Base-by-base conservation (phyloP, 1,139 yeast species). In the Insectozyma bohioensis region DNA sequence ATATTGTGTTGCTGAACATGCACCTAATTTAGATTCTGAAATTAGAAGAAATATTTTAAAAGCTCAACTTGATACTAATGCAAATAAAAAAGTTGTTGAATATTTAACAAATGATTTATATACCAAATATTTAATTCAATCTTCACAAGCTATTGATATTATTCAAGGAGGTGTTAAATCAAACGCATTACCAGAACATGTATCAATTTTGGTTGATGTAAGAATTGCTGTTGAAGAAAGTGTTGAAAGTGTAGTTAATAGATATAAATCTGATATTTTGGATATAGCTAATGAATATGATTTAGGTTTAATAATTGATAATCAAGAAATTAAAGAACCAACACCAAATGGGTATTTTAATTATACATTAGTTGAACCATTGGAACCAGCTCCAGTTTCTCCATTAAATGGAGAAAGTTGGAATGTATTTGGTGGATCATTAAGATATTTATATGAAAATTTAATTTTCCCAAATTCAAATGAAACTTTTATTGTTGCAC, bases 301-400 rank as follows among this genome's bases (percentile, higher is more conserved):
- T 35, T 14, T 56, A 19, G 80, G 77, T 2, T 55, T 78, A 9
- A 41, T 51, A 5, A 53, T 61, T 23, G 62, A 63, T 21, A 72
- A 63, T 6, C 33, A 54, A 23, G 54, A 41, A 9, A 25, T 64
- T 8, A 37, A 43, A 8, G 45, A 48, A 16, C 47, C 57, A 6
- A 58, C 67, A 0, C 46, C 40, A 1, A 49, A 52, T 6, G 81
- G 81, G 4, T 49, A 54, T 23, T 69, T 80, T 49, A 60, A 59
- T 22, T 50, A 78, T 26, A 44, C 55, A 4, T 39, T 56, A 26
- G 37, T 41, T 5, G 54, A 51, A 13, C 51, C 61, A 4, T 52
- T 74, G 19, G 72, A 72, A 35, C 80, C 84, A 5, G 78, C 85
- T 1, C 85, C 85, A 3, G 51, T 68, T 5, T 67, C 84, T 0